These are phyloP conservation scores for Eucalyptus polyanthemos DNA, from an alignment of 345 rosid genomes.

Conservation along the genomic window DNA sequence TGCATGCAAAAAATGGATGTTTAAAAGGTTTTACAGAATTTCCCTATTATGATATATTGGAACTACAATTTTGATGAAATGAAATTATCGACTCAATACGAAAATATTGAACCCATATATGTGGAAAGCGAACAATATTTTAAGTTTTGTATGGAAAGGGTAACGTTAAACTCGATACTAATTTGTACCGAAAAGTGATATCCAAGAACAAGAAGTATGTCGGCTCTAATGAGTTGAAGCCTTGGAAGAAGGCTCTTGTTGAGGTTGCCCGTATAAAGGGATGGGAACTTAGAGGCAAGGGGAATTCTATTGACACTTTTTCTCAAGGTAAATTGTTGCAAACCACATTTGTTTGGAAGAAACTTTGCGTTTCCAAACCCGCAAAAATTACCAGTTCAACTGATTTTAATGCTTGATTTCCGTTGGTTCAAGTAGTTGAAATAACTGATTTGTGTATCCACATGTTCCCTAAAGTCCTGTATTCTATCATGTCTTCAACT, in stretches of 20 bases:
- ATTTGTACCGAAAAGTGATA: background rate
- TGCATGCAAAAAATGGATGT: background rate
- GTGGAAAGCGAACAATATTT: no score
- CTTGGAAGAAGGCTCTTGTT: background rate
- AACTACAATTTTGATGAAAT: background rate
- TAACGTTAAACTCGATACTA: background rate
- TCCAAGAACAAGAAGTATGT: background rate
- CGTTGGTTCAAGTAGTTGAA: background rate
- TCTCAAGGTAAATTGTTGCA: no score
- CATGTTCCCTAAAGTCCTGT: background rate
- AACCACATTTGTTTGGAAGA: background rate
- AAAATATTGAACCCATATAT: no score
- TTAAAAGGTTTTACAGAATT: background rate
- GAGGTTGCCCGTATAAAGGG: background rate
- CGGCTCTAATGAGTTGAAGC: background rate
- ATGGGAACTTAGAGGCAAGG: background rate
- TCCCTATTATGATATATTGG: background rate
- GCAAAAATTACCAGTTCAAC: background rate
- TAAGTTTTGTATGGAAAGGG: no score
- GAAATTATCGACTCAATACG: background rate
- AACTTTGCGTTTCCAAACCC: background rate
- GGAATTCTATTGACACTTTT: background rate
- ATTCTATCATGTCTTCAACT: background rate
- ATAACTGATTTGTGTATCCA: background rate
- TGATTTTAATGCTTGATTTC: background rate